A percentile compares a stretch with the other conserved stretches of the same genome.
phyloP scores from a whole-genome alignment of 345 rosid species.

The Abelmoschus esculentus region DNA sequence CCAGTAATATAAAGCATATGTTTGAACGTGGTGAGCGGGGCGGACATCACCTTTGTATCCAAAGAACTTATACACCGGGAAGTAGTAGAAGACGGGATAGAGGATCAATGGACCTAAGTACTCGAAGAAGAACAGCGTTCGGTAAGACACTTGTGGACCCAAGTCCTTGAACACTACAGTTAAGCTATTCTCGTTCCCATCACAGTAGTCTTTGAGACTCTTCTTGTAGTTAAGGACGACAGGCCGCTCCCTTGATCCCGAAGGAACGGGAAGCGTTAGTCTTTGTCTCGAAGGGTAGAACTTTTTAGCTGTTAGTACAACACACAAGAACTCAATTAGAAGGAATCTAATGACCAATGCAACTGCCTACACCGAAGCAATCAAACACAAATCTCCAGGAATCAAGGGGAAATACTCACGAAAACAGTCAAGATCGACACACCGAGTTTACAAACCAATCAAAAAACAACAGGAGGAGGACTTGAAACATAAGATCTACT shows the following conservation, averaged over 20 bases:
- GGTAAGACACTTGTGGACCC: slow-evolving; percentile 91
- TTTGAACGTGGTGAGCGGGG: slow-evolving; percentile 72
- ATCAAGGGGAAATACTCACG: too few species aligned
- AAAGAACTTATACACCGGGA: slow-evolving; percentile 64
- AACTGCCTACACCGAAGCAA: too few species aligned
- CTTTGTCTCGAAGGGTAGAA: slow-evolving; percentile 95
- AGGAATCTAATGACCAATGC: background rate
- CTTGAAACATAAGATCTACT: too few species aligned
- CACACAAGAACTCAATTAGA: background rate
- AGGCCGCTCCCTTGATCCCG: slow-evolving; percentile 76
- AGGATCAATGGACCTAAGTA: slow-evolving; percentile 79
- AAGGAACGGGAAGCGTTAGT: slow-evolving; percentile 65
- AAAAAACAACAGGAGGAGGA: too few species aligned
- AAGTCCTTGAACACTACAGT: slow-evolving; percentile 86
- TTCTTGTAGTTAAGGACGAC: slow-evolving; percentile 56
- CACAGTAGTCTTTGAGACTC: slow-evolving; percentile 60
- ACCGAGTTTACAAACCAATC: too few species aligned
- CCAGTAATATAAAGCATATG: slow-evolving; percentile 89
- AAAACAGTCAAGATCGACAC: too few species aligned
- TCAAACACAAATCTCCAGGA: too few species aligned
- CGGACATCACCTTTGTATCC: slow-evolving; percentile 42
- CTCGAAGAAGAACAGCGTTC: slow-evolving; percentile 16
- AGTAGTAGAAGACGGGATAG: slow-evolving; percentile 78
- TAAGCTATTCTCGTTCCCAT: slow-evolving; percentile 49
- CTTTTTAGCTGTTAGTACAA: slow-evolving; percentile 55